These are phyloP conservation scores for Aquilaria yunnanensis DNA, from an alignment of 345 rosid genomes.

Conservation along the genomic window DNA sequence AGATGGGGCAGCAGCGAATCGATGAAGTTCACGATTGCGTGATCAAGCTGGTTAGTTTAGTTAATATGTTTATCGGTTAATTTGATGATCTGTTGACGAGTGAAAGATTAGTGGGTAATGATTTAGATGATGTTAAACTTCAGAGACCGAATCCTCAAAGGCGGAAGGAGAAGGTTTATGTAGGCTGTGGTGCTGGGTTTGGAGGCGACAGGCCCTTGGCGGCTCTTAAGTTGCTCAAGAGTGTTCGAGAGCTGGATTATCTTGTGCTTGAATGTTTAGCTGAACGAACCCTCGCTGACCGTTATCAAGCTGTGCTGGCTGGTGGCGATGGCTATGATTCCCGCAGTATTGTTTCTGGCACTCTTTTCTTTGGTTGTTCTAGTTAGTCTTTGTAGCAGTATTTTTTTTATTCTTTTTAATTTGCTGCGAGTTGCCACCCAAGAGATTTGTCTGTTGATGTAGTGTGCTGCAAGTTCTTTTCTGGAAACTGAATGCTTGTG, in stretches of 20 bases:
- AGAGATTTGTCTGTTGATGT: too few relatives aligned
- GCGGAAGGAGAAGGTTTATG: constrained; percentile 52
- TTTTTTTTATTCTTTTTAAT: too few relatives aligned
- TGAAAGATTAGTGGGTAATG: neutral
- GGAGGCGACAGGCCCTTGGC: constrained; percentile 80
- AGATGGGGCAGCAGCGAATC: constrained; percentile 22
- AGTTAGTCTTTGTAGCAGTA: neutral
- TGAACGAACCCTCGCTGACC: constrained; percentile 84
- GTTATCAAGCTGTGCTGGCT: constrained; percentile 48
- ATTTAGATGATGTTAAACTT: constrained; percentile 10
- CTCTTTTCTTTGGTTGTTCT: neutral
- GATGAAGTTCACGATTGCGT: constrained; percentile 28
- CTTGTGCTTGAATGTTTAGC: constrained; percentile 93
- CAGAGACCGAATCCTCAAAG: constrained; percentile 64
- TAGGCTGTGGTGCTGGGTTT: constrained; percentile 98
- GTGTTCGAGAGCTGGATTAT: constrained; percentile 59
- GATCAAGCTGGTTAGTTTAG: constrained; percentile 35
- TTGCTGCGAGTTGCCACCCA: too few relatives aligned
- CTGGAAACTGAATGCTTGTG: neutral
- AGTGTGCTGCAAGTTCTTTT: neutral
- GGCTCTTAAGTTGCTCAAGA: constrained; percentile 72
- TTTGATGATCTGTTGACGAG: neutral
- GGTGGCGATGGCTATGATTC: constrained; percentile 74
- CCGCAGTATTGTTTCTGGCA: constrained; percentile 40
- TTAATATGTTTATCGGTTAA: neutral